Evolutionary conservation across 2,329 filamentous ascomycete genomes (phyloP).

Genomic region (Diaporthe sp.): DNA sequence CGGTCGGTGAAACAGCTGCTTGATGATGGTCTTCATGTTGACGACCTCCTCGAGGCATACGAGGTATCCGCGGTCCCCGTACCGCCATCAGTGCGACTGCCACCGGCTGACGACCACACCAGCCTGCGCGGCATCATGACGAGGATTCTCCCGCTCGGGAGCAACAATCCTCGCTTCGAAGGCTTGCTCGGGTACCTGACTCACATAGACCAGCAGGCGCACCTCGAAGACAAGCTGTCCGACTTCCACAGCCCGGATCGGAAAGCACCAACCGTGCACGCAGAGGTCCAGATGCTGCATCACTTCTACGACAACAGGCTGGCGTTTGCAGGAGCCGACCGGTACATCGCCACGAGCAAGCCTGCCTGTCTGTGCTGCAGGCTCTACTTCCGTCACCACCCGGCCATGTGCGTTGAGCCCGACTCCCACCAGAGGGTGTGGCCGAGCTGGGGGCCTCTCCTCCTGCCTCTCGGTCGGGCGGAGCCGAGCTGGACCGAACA

Average conservation of each 20-base stretch:
- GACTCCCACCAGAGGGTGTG: conserved; percentile 57
- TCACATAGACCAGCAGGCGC: conserved; percentile 48
- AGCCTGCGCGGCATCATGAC: conserved; percentile 50
- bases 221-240: conserved; percentile 46
- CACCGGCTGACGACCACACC: conserved; percentile 48
- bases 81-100: conserved; percentile 41
- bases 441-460: conserved; percentile 55
- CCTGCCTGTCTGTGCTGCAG: conserved; percentile 64
- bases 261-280: conserved; percentile 55
- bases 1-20: conserved; percentile 56
- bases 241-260: conserved; percentile 46
- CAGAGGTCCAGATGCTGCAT: conserved; percentile 63
- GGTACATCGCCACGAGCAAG: conserved; percentile 66
- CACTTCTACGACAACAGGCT: conserved; percentile 55
- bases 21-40: conserved; percentile 49
- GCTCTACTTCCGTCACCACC: conserved; percentile 59
- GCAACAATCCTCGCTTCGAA: conserved; percentile 35
- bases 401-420: conserved; percentile 49
- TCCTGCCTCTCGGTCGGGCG: not conserved
- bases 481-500: conserved; percentile 1
- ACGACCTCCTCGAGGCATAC: conserved; percentile 50
- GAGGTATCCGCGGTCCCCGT: conserved; percentile 46
- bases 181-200: conserved; percentile 42
- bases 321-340: conserved; percentile 55
- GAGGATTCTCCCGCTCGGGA: conserved; percentile 48